Base-by-base conservation (phyloP, 768 basidiomycete genomes). In the Boletus sp. region DNA sequence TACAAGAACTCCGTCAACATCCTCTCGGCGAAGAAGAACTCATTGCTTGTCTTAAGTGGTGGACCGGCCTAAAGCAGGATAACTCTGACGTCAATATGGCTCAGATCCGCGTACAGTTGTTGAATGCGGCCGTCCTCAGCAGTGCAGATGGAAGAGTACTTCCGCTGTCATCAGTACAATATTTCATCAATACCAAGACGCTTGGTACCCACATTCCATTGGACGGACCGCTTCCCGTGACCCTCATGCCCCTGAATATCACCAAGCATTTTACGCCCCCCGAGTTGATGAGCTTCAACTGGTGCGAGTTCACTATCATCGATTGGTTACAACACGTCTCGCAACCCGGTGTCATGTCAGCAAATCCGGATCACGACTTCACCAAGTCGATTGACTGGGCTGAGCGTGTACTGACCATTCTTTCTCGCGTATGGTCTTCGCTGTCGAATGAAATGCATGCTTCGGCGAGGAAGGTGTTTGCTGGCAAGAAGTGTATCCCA, bases 41-140 rank as follows among this genome's bases (percentile, higher is more conserved):
- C 73, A 68, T 87, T n/a, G 85, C 84, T 3, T 94, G 90, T 71
- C 75, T 98, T 59, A 83, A 83, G 55, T 98, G 97, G 96, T 94
- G 94, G 90, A 77, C 80, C 30, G 57, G 63, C 18, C 67, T 83
- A 15, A 75, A 72, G 54, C 73, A 66, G 64, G 74, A 75, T 28
- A 68, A 67, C 39, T 70, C 63, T 37, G 61, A 67, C 14, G 49
- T 73, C 14, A 71, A 78, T n/a, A 71, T 82, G 47, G 58, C 73
- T 14, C 74, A 76, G 18, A 78, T 78, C 58, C 86, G 78, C 60
- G 76, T 67, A 3, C 80, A 90, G 55, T 78, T 98, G 17, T 73
- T 96, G 17, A 79, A 86, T 58, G 87, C 86, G 5, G 86, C 86
- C 1, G 78, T 96, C 14, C 71, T 97, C 24, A 69, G 66, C 18